phyloP scores from a whole-genome alignment of 2,329 filamentous ascomycete species.

The Ophiocordyceps polyrhachis-furcata region DNA sequence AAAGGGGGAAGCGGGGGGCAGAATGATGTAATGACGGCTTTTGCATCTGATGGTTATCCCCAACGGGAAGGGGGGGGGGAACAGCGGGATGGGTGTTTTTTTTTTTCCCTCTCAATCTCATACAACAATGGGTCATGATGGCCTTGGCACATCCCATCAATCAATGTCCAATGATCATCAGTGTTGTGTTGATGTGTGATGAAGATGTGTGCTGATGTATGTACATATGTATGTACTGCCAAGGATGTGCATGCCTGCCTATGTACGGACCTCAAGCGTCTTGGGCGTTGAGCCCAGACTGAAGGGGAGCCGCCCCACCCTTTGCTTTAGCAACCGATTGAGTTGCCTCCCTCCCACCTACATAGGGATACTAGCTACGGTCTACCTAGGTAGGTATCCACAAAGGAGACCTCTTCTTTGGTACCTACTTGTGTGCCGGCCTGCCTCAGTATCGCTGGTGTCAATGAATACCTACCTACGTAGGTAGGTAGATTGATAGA shows the following conservation, averaged over 20 bases:
- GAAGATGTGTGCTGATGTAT: no score
- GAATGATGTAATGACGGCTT: not conserved
- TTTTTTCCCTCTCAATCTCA: no score
- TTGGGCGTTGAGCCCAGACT: not conserved
- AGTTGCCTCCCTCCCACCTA: no score
- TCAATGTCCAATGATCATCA: not conserved
- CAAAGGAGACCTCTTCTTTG: no score
- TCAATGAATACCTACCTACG: no score
- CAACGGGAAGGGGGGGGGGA: not conserved
- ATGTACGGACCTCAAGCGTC: not conserved
- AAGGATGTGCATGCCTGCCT: not conserved
- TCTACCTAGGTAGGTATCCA: no score
- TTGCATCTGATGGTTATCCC: not conserved
- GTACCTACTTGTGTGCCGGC: no score
- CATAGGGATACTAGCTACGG: no score
- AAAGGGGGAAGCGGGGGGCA: not conserved
- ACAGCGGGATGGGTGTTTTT: not conserved
- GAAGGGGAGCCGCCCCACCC: slow-evolving; percentile 1
- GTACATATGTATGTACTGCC: no score
- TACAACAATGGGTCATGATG: no score
- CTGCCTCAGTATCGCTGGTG: no score
- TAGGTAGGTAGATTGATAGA: no score
- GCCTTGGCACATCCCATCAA: not conserved
- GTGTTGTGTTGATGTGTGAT: not conserved
- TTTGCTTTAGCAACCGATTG: slow-evolving; percentile 3